These are phyloP conservation scores for Recurvomyces mirabilis DNA, from an alignment of 495 filamentous ascomycete genomes.

Conservation along the genomic window DNA sequence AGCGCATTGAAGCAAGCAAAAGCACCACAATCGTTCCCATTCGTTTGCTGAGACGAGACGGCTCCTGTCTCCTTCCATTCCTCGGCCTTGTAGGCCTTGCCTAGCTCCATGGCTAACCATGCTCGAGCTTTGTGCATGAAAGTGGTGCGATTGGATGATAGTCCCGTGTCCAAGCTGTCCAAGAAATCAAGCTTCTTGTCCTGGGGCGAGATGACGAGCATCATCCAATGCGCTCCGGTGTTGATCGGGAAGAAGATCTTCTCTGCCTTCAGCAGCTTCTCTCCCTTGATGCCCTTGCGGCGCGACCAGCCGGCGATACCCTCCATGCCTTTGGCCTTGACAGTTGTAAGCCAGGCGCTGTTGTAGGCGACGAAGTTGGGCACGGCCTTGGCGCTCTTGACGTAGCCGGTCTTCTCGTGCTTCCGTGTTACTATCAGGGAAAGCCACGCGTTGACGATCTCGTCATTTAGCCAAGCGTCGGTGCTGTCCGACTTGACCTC, in stretches of 20 bases:
- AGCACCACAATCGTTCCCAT: constrained; percentile 70
- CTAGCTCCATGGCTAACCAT: constrained; percentile 52
- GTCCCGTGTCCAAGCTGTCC: constrained; percentile 45
- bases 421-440: constrained; percentile 47
- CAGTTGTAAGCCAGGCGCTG: constrained; percentile 57
- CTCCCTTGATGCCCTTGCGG: constrained; percentile 45
- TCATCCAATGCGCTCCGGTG: constrained; percentile 45
- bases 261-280: constrained; percentile 44
- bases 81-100: constrained; percentile 39
- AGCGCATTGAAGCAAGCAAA: constrained; percentile 38
- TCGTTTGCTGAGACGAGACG: constrained; percentile 47
- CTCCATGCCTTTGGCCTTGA: constrained; percentile 42
- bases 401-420: constrained; percentile 33
- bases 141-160: constrained; percentile 26
- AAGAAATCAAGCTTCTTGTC: constrained; percentile 59
- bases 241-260: constrained; percentile 54
- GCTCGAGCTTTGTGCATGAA: constrained; percentile 33
- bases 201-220: constrained; percentile 57
- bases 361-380: constrained; percentile 62
- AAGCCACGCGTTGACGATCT: constrained; percentile 63
- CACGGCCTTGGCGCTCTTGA: constrained; percentile 12
- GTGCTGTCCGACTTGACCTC: neutral
- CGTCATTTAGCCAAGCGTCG: constrained; percentile 66
- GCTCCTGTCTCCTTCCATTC: constrained; percentile 46
- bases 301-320: constrained; percentile 42